phyloP scores from a whole-genome alignment of 2,329 filamentous ascomycete species.

The Venturia asperata region DNA sequence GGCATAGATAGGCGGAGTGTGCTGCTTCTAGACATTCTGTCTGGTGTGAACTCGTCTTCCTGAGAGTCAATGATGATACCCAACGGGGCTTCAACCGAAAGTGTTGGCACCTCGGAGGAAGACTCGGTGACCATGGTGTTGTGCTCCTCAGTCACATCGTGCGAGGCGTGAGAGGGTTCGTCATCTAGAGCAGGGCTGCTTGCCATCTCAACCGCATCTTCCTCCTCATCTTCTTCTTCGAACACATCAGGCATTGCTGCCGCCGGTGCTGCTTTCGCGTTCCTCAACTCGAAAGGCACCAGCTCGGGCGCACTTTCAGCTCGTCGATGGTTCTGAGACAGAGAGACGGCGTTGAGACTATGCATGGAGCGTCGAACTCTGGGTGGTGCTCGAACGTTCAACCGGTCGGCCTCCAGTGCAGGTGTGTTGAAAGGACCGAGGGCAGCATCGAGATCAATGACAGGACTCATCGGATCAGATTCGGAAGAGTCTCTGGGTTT shows the following conservation, averaged over 20 bases:
- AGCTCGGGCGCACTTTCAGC: conserved; percentile 76
- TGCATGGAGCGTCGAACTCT: conserved; percentile 57
- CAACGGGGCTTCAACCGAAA: neutral
- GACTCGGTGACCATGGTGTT: neutral
- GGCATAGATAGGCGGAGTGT: neutral
- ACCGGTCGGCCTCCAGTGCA: conserved; percentile 41
- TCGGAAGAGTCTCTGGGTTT: conserved; percentile 25
- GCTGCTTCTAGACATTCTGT: conserved; percentile 22
- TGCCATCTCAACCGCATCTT: conserved; percentile 35
- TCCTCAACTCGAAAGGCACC: conserved; percentile 60
- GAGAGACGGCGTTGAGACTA: conserved; percentile 54
- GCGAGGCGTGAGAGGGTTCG: conserved; percentile 36
- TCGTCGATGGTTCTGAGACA: conserved; percentile 65
- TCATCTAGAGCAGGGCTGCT: conserved; percentile 38
- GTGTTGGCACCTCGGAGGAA: neutral
- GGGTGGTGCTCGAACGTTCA: neutral
- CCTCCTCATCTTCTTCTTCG: conserved; percentile 57
- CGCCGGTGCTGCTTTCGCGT: conserved; percentile 47
- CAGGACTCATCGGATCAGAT: conserved; percentile 62
- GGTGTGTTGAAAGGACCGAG: conserved; percentile 88
- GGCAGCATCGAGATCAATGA: conserved; percentile 92
- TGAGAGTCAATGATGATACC: neutral
- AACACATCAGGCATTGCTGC: conserved; percentile 81
- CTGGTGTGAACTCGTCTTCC: neutral
- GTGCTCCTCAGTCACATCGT: neutral